Percentiles rank a stretch among this genome's conserved stretches.
These are phyloP conservation scores for Phytophthora constricta DNA, from an alignment of 352 stramenopile species.

Conservation along the genomic window DNA sequence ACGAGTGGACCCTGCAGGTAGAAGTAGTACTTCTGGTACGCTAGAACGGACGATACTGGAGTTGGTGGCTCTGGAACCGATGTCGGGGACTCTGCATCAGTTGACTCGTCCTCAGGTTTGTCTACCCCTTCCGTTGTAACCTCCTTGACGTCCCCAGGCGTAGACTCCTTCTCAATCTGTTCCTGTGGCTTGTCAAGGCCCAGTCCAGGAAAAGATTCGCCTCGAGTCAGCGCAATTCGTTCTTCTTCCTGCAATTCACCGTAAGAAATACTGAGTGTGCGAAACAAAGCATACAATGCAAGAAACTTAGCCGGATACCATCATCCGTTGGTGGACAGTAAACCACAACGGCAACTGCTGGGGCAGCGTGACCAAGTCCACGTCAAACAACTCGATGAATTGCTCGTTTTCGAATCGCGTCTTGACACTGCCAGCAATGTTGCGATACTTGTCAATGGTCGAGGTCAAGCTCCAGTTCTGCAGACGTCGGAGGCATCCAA, in stretches of 20 bases:
- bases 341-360: conserved; percentile 85
- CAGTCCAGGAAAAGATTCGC: conserved; percentile 71
- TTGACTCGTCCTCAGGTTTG: conserved; percentile 12
- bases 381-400: conserved; percentile 90
- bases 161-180: conserved; percentile 4
- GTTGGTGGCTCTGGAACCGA: background rate
- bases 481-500: conserved; percentile 80
- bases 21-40: conserved; percentile 87
- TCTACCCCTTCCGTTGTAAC: conserved; percentile 8
- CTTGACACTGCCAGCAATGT: conserved; percentile 86
- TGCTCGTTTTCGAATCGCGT: conserved; percentile 90
- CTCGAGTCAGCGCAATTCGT: conserved; percentile 65
- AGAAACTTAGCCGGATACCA: conserved; percentile 42
- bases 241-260: conserved; percentile 66
- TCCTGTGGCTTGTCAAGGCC: conserved; percentile 22
- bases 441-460: conserved; percentile 91
- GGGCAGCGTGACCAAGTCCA: conserved; percentile 83
- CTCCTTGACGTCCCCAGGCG: conserved; percentile 14
- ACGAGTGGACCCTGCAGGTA: conserved; percentile 79
- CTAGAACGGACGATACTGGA: too few relatives aligned
- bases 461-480: conserved; percentile 90
- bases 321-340: conserved; percentile 77
- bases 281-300: background rate
- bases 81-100: background rate
- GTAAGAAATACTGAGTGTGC: background rate